These are phyloP conservation scores for Rhytidiadelphus loreus DNA, from an alignment of 225 moss, liverwort and hornwort genomes.

Conservation along the genomic window DNA sequence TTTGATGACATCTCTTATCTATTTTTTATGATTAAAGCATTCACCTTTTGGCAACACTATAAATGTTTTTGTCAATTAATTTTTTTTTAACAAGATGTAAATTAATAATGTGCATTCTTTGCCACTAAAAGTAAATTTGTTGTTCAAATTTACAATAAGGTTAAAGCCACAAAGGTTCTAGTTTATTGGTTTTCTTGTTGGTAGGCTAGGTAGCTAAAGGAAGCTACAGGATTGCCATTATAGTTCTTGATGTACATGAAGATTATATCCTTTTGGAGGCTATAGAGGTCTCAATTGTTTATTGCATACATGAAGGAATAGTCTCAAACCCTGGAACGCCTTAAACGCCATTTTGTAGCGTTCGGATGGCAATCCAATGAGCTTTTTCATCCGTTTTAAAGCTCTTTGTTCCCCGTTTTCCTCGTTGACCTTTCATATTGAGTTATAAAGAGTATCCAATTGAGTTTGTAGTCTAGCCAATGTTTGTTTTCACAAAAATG, in stretches of 20 bases:
- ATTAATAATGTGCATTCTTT: not conserved
- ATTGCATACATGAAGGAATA: not conserved
- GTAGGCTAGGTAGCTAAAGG: not conserved
- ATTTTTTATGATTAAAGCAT: not conserved
- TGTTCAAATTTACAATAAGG: not conserved
- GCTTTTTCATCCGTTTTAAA: too few relatives aligned
- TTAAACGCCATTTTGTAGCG: too few relatives aligned
- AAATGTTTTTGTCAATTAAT: not conserved
- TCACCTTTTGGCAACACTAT: not conserved
- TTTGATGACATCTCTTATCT: not conserved
- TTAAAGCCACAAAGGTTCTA: rapidly evolving
- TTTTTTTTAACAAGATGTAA: not conserved
- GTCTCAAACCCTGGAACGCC: too few relatives aligned
- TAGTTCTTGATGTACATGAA: not conserved
- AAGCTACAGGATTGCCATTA: not conserved
- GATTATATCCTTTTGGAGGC: not conserved
- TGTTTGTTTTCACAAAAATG: too few relatives aligned
- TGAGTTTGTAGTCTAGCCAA: too few relatives aligned
- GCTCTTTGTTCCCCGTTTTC: too few relatives aligned
- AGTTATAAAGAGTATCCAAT: too few relatives aligned
- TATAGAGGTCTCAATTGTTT: not conserved
- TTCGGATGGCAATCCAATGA: too few relatives aligned
- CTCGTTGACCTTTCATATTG: too few relatives aligned
- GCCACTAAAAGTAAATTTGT: not conserved
- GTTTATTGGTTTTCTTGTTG: not conserved